phyloP scores from a whole-genome alignment of 2,329 filamentous ascomycete genomes.

The Geosmithia flava region DNA sequence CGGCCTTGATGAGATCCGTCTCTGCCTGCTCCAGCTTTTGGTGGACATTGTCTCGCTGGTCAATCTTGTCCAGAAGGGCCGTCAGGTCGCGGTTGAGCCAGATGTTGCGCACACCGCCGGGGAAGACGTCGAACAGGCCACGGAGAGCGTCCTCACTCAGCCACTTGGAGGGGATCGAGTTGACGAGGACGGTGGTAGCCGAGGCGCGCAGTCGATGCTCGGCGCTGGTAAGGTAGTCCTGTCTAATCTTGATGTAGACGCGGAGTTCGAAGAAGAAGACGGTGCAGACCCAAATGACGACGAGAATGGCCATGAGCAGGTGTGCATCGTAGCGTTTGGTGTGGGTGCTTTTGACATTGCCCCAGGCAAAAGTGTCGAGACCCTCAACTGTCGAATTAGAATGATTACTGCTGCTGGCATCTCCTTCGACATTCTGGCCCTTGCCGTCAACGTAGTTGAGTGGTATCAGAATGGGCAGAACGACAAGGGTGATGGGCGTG shows the following conservation, averaged over 20 bases:
- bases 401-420: slow-evolving; percentile 11
- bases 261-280: slow-evolving; percentile 79
- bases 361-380: slow-evolving; percentile 75
- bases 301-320: slow-evolving; percentile 62
- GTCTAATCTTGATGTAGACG: slow-evolving; percentile 83
- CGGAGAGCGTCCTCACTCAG: slow-evolving; percentile 69
- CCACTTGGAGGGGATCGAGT: slow-evolving; percentile 84
- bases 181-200: slow-evolving; percentile 89
- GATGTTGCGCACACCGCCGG: slow-evolving; percentile 86
- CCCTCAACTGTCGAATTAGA: slow-evolving; percentile 31
- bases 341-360: slow-evolving; percentile 61
- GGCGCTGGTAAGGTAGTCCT: slow-evolving; percentile 88
- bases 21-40: slow-evolving; percentile 65
- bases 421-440: slow-evolving; percentile 39
- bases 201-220: slow-evolving; percentile 89
- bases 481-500: slow-evolving; percentile 62
- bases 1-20: slow-evolving; percentile 68
- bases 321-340: slow-evolving; percentile 73
- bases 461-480: slow-evolving; percentile 76
- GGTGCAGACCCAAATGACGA: slow-evolving; percentile 74
- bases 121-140: slow-evolving; percentile 88
- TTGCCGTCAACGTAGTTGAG: slow-evolving; percentile 66
- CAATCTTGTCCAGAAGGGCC: slow-evolving; percentile 71
- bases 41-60: slow-evolving; percentile 60
- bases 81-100: slow-evolving; percentile 93